Evolutionary conservation across 768 basidiomycete genomes (phyloP).

Genomic region (Lepiota venenata): DNA sequence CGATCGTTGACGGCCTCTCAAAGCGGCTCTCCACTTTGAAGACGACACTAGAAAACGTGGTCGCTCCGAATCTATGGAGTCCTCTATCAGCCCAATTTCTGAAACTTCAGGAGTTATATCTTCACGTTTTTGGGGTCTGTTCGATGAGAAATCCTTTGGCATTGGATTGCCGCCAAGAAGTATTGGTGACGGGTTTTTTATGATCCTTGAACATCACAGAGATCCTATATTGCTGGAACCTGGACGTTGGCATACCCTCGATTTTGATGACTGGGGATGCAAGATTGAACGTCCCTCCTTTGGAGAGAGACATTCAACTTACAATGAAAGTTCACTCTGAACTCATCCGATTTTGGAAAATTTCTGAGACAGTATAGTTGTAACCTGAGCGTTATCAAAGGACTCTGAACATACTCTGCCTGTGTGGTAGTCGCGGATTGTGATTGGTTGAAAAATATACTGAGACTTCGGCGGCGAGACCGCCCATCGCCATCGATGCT

Average conservation of each 20-base stretch:
- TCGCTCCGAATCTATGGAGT: not conserved
- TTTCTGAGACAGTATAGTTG: not conserved
- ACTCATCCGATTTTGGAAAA: not conserved
- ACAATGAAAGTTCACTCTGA: slow-evolving; percentile 3
- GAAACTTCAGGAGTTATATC: not conserved
- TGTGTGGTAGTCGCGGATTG: not conserved
- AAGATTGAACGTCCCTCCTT: not conserved
- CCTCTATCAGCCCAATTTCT: not conserved
- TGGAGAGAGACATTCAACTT: not conserved
- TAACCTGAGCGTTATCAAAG: no score
- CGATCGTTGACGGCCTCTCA: not conserved
- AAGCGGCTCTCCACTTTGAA: slow-evolving; percentile 2
- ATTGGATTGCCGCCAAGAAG: not conserved
- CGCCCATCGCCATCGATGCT: not conserved
- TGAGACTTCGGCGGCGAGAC: slow-evolving; percentile 1
- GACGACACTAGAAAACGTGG: not conserved
- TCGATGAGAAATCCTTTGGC: not conserved
- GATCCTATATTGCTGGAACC: not conserved
- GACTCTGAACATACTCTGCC: not conserved
- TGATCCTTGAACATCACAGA: not conserved
- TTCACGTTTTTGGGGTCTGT: not conserved
- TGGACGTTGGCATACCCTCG: not conserved
- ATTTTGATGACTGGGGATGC: not conserved
- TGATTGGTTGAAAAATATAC: not conserved
- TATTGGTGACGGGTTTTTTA: not conserved